These are phyloP conservation scores for Suaeda aralocaspica DNA, from an alignment of 148 eudicot genomes.

Conservation along the genomic window DNA sequence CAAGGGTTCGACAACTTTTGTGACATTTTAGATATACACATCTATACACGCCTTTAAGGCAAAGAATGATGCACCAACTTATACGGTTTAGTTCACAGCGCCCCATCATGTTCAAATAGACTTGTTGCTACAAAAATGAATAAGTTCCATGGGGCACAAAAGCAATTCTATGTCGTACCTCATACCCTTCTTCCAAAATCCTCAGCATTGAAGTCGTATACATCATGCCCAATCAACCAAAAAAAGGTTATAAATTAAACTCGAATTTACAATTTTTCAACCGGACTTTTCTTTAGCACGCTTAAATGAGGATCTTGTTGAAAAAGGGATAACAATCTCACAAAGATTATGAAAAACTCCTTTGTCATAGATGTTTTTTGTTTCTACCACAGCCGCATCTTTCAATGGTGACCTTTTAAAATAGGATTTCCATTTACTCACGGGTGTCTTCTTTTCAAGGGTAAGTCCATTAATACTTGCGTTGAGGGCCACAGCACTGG, in stretches of 20 bases:
- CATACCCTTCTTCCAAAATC: background rate
- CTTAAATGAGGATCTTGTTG: constrained; percentile 57
- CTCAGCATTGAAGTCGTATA: background rate
- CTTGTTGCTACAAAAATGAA: background rate
- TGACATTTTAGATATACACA: background rate
- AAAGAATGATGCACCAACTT: constrained; percentile 7
- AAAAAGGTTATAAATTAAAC: background rate
- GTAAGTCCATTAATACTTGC: constrained; percentile 52
- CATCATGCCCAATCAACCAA: background rate
- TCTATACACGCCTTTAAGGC: constrained; percentile 7
- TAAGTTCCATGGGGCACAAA: background rate
- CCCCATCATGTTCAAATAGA: background rate
- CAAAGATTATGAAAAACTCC: constrained; percentile 55
- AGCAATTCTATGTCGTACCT: background rate
- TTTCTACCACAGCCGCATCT: constrained; percentile 39
- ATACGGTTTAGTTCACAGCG: background rate
- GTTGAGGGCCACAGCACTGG: constrained; percentile 62
- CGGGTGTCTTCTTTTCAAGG: constrained; percentile 45
- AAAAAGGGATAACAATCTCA: constrained; percentile 65
- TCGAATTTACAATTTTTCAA: constrained; percentile 14
- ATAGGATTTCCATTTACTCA: constrained; percentile 78
- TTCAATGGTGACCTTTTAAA: constrained; percentile 66
- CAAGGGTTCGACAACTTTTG: no score
- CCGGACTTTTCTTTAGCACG: constrained; percentile 50
- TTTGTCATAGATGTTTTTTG: constrained; percentile 62